Conservation (phyloP, 2,329 filamentous ascomycete genomes). For the Microdochium paspali region DNA sequence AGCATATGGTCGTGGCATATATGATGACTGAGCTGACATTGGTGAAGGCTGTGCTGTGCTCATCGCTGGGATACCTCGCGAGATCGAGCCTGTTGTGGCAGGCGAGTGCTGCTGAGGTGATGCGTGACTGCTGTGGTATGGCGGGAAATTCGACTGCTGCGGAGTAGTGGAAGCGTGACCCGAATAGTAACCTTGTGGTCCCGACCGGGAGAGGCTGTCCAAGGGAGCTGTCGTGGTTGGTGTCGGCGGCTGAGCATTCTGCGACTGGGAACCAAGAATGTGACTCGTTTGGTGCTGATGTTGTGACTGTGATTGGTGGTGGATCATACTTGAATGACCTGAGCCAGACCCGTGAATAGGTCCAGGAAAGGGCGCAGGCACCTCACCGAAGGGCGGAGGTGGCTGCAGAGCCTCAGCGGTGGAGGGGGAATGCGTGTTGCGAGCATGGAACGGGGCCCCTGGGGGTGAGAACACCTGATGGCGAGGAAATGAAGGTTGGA, state of each 20-base stretch:
- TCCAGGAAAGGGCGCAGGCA: constrained; percentile 55
- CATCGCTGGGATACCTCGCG: constrained; percentile 25
- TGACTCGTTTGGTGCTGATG: constrained; percentile 21
- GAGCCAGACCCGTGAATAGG: constrained; percentile 42
- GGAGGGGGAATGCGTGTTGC: constrained; percentile 47
- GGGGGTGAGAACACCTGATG: constrained; percentile 18
- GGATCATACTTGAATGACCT: constrained; percentile 19
- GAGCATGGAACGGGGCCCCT: constrained; percentile 31
- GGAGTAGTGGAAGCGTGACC: constrained; percentile 35
- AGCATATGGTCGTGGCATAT: constrained; percentile 33
- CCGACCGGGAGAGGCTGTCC: constrained; percentile 47
- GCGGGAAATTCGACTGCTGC: constrained; percentile 33
- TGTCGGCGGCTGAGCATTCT: constrained; percentile 34
- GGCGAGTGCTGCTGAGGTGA: constrained; percentile 34
- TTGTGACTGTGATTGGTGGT: constrained; percentile 15
- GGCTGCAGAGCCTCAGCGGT: constrained; percentile 51
- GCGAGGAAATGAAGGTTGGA: constrained; percentile 31
- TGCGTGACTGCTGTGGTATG: constrained; percentile 27
- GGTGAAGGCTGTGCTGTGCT: constrained; percentile 29
- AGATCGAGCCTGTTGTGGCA: constrained; percentile 25
- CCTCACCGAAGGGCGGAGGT: constrained; percentile 54
- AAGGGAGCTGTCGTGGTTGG: constrained; percentile 48
- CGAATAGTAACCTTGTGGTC: constrained; percentile 54
- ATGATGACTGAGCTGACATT: constrained; percentile 47
- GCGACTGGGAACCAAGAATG: constrained; percentile 38